A percentile compares a stretch with the other conserved stretches of the same genome.
phyloP scores from a whole-genome alignment of 2,329 filamentous ascomycete genomes.

The Fusarium algeriense region DNA sequence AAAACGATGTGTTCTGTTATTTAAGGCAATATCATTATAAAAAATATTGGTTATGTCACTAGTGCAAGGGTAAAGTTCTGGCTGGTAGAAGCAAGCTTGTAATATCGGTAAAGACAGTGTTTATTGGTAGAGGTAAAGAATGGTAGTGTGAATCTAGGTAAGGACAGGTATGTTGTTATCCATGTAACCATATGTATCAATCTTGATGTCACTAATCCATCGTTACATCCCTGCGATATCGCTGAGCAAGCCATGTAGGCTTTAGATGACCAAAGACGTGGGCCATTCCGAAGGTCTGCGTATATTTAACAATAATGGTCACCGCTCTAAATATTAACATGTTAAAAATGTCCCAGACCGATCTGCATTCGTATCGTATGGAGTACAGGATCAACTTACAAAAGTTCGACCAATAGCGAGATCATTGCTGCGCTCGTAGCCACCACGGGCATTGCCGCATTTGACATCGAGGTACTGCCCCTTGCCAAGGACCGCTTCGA shows the following conservation, averaged over 20 bases:
- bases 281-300: background rate
- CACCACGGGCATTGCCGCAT: background rate
- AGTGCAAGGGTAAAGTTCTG: accelerated
- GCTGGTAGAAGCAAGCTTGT: accelerated
- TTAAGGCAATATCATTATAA: background rate
- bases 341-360: background rate
- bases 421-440: constrained; percentile 4
- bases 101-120: no score
- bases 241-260: background rate
- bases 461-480: background rate
- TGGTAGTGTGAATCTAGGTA: background rate
- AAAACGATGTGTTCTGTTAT: accelerated
- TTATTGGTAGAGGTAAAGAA: no score
- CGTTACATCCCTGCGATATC: background rate
- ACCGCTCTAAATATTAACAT: background rate
- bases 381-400: background rate
- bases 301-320: constrained; percentile 1
- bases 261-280: background rate
- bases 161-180: background rate
- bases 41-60: background rate
- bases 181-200: background rate
- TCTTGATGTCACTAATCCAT: background rate
- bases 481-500: background rate
- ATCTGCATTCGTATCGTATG: background rate
- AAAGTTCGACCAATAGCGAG: constrained; percentile 7